Evolutionary conservation across 176 grass and related monocot species (phyloP), one percentile per base, ranked within the genome.

Genomic region (Hordeum marinum): DNA sequence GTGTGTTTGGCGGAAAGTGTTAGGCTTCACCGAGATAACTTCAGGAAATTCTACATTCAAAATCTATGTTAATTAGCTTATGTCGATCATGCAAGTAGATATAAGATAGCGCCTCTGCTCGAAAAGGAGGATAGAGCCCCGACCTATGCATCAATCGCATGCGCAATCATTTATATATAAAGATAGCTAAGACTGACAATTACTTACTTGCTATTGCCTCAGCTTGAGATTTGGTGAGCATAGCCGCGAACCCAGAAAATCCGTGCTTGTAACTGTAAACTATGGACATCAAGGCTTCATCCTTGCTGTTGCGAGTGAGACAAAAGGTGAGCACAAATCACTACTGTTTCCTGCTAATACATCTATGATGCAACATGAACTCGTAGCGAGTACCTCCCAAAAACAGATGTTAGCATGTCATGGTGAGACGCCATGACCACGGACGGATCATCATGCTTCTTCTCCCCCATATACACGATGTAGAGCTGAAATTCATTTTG

Each of bases 11-110:
- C 24, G 37, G 7, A 52, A 65, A 4, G 24, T 50, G 14, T 83
- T 89, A 34, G 69, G 41, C 36, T 72, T 83, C 1, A 94, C 71
- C 8, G 17, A 72, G 7, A 89, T 23, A 2, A 94, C 87, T 32
- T 55, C 89, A 23, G 80, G 37, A 20, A 84, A 37, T 24, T 79
- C 92, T 91, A 10, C 81, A 74, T 3, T 4, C 1, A 9, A 0
- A 40, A 8, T n/a, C n/a, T 24, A 24, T 60, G 57, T 11, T 9
- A 3, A 60, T 60, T 60, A 60, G 57, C 24, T 9, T 2, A 21
- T 8, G 1, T 55, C 18, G 52, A 55, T 55, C 6, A 8, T 2
- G 52, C 52, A 55, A 55, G 52, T 55, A 3, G 18, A 55, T 55
- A 21, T 21, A 55, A 55, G 7, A 55, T 55, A 55, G 52, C n/a